These are phyloP conservation scores for Backusella circina DNA, from an alignment of 192 early-diverging fungal genomes.

Conservation along the genomic window DNA sequence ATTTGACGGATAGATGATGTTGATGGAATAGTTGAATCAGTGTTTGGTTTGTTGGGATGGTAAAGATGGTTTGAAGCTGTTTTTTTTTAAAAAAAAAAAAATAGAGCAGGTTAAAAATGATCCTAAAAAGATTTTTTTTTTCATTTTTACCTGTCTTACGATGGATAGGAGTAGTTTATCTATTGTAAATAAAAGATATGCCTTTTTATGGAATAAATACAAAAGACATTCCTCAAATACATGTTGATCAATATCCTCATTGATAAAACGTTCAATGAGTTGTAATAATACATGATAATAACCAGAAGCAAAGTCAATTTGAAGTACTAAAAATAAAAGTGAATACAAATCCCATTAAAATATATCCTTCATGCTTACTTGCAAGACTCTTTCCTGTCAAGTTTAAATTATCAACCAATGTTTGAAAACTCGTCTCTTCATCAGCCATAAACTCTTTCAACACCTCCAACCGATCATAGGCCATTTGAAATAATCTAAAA, in stretches of 20 bases:
- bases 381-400: slow-evolving; percentile 44
- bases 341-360: slow-evolving; percentile 28
- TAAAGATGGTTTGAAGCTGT: slow-evolving; percentile 41
- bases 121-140: too few relatives aligned
- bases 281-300: slow-evolving; percentile 78
- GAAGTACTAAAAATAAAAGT: slow-evolving; percentile 8
- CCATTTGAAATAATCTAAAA: not conserved
- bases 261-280: slow-evolving; percentile 71
- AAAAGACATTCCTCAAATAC: slow-evolving; percentile 86
- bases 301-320: slow-evolving; percentile 52
- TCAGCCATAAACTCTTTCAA: slow-evolving; percentile 74
- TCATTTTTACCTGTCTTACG: slow-evolving; percentile 65
- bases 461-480: slow-evolving; percentile 69
- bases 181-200: slow-evolving; percentile 84
- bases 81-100: not conserved
- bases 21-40: slow-evolving; percentile 46
- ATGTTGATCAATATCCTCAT: slow-evolving; percentile 70
- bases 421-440: slow-evolving; percentile 48
- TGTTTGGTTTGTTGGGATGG: slow-evolving; percentile 57
- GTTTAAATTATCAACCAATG: slow-evolving; percentile 50
- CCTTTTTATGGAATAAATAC: slow-evolving; percentile 83
- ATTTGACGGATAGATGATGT: not conserved
- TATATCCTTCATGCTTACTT: slow-evolving; percentile 38
- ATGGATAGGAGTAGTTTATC: slow-evolving; percentile 81
- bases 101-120: too few relatives aligned